Evolutionary conservation across 2,329 filamentous ascomycete genomes (phyloP).

Genomic region (Colletotrichum sp.): DNA sequence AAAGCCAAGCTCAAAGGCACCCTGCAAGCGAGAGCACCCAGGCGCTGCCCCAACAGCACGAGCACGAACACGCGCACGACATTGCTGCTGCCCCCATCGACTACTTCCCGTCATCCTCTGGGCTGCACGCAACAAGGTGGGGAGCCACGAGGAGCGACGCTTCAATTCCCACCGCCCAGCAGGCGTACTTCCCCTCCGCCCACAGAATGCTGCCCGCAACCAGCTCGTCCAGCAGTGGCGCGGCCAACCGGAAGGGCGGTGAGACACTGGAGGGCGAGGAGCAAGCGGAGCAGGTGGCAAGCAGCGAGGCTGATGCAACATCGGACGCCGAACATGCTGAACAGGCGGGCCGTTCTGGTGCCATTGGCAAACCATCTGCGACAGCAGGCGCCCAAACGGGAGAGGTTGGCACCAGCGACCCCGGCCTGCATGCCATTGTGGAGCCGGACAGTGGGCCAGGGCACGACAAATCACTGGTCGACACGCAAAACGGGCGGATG

Average conservation of each 20-base stretch:
- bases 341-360: conserved; percentile 9
- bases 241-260: conserved; percentile 18
- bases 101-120: conserved; percentile 6
- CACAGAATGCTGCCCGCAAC: not conserved
- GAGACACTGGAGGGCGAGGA: conserved; percentile 1
- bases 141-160: not conserved
- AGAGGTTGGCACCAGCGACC: not conserved
- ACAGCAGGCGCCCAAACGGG: not conserved
- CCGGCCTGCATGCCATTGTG: conserved; percentile 19
- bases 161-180: not conserved
- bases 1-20: conserved; percentile 1
- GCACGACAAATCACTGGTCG: conserved; percentile 19
- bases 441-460: not conserved
- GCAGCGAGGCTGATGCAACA: conserved; percentile 17
- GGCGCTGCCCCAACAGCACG: not conserved
- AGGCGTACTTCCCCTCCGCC: not conserved
- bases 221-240: not conserved
- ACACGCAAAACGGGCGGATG: conserved; percentile 20
- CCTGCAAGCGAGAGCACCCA: not conserved
- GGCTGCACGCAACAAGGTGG: conserved; percentile 5
- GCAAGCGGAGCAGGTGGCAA: conserved; percentile 6
- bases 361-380: conserved; percentile 12
- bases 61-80: not conserved
- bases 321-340: not conserved
- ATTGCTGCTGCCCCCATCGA: not conserved